phyloP scores from a whole-genome alignment of 179 eudicot species.

The Spinacia oleracea region DNA sequence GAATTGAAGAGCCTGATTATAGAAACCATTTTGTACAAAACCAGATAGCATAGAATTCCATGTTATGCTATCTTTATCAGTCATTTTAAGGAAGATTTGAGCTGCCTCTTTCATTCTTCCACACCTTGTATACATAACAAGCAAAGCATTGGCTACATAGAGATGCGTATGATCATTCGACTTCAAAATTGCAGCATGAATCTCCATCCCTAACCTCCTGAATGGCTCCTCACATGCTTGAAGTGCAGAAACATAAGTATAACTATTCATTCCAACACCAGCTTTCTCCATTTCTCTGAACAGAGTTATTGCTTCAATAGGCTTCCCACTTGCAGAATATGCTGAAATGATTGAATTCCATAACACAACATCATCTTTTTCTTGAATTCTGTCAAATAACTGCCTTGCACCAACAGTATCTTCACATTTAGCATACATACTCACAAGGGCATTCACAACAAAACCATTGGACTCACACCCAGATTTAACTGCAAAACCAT shows the following conservation, averaged over 20 bases:
- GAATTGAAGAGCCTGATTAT: constrained; percentile 30
- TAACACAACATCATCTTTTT: constrained; percentile 60
- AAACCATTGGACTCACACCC: constrained; percentile 46
- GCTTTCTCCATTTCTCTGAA: constrained; percentile 58
- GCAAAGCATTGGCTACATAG: constrained; percentile 74
- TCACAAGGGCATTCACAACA: constrained; percentile 47
- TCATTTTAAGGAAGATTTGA: constrained; percentile 44
- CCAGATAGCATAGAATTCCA: constrained; percentile 70
- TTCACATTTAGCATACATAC: constrained; percentile 48
- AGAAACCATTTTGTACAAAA: constrained; percentile 37
- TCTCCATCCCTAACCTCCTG: constrained; percentile 52
- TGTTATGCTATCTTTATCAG: constrained; percentile 54
- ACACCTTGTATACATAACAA: constrained; percentile 69
- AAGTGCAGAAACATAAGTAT: constrained; percentile 66
- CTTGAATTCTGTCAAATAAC: constrained; percentile 52
- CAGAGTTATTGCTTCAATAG: constrained; percentile 46
- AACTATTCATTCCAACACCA: constrained; percentile 57
- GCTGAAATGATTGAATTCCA: constrained; percentile 51
- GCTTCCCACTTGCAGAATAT: constrained; percentile 34
- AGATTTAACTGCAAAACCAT: constrained; percentile 36
- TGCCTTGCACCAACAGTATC: constrained; percentile 39
- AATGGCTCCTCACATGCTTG: constrained; percentile 60
- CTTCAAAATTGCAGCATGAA: constrained; percentile 63
- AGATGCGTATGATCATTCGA: constrained; percentile 41
- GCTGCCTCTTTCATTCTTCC: constrained; percentile 62